Base-by-base conservation (phyloP, 176 grass and related monocot genomes). In the Typha latifolia region DNA sequence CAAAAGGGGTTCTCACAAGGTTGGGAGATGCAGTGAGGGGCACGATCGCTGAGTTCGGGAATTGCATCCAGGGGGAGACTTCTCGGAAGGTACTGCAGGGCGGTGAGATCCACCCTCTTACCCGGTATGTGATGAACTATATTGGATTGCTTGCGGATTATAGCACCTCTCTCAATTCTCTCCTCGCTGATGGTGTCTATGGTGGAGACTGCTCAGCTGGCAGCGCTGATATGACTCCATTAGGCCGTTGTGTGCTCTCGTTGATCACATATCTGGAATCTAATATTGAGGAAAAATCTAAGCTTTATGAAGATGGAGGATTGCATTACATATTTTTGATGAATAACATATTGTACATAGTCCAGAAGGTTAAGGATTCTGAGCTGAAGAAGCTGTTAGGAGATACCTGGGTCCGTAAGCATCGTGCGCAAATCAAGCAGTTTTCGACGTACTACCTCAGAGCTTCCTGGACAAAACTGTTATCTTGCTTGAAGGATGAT, bases 301-400 rank as follows among this genome's bases (percentile, higher is more conserved):
- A n/a, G 18, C 3, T 32, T 48, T 65, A 70, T 66, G 66, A 49
- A 15, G 52, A n/a, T 11, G 50, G 49, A 70, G 67, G 61, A 70
- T 61, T 82, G 32, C 61, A 43, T 32, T 66, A 47, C 55, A 34
- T 70, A 61, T 81, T 75, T 66, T 64, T 70, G 79, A 65, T 70
- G 72, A 75, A 81, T 51, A 82, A 76, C 62, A 31, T 51, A 14
- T 37, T 64, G 51, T 76, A 70, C 51, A 75, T 76, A 64, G 19
- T 82, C 26, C 43, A 76, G 62, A 68, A 66, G 48, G 51, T 79
- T 12, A 27, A 79, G 52, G 49, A 67, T 49, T 75, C 23, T 2
- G 43, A 70, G 47, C 19, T 66, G 64, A 23, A 24, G 13, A 15
- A 64, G 47, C 69, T 82, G 5, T 14, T 76, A 12, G 73, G 67